Base-by-base conservation (phyloP, 208 protist genomes). In the Leishmania martiniquensis region DNA sequence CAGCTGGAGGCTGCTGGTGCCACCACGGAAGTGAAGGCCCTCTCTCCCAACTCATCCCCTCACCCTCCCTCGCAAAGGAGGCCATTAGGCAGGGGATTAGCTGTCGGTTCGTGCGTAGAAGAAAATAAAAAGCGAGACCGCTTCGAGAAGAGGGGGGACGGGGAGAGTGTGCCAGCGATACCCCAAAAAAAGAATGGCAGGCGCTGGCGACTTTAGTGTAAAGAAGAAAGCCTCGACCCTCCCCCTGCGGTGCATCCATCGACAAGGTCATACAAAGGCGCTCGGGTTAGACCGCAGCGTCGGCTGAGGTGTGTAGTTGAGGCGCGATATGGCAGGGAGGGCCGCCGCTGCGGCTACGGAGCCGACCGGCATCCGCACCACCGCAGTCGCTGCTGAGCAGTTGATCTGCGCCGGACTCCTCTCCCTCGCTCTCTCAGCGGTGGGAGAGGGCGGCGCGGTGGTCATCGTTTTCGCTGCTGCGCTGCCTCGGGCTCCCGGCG, bases 281-380 rank as follows among this genome's bases (percentile, higher is more conserved):
- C 81, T 79, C 4, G 81, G 75, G 76, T 80, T 80, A 15, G 39
- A 67, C n/a, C 72, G 69, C 51, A 32, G 22, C 57, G 77, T 70
- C 47, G 77, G 47, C 25, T 13, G 45, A 34, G 51, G 54, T 22
- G 60, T 80, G 71, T 82, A 82, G 47, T 68, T 82, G 44, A 80
- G 70, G 9, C 79, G 73, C 17, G 81, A 85, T 29, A 88, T 77
- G 44, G 57, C 83, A 4, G 77, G 73, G 12, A 83, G 77, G 22
- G 55, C 59, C 32, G 75, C 42, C 70, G 47, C 45, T 10, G 73
- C 25, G 15, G 47, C 63, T 4, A 62, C 29, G 29, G 71, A 32
- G 15, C 22, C 63, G 7, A 72, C n/a, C n/a, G 67, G 47, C 9
- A 72, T 42, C 37, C 67, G 67, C 44, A 39, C 22, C n/a, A 32